Evolutionary conservation across 2,329 filamentous ascomycete species (phyloP), one percentile per base, ranked within the genome.

Genomic region (Pezicula radicicola): DNA sequence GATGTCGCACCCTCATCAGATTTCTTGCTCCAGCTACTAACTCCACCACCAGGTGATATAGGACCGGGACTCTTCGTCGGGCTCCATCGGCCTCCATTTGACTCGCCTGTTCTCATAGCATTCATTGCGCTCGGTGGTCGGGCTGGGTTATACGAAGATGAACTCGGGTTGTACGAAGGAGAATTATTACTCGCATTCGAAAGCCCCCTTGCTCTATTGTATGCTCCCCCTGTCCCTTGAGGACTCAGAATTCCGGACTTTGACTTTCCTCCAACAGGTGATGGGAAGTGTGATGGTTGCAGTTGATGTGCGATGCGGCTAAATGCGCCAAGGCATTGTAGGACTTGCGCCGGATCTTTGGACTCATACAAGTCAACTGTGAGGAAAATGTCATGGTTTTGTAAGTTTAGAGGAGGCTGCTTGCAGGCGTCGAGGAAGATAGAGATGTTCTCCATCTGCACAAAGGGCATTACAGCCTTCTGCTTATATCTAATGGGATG

Each of bases 371-470:
- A 79, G 72, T 99, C 94, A 68, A 99, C 93, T 5, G 94, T 99
- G 55, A 97, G 84, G 73, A 99, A 99, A 60, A 92, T 85, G 71
- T 99, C 94, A 75, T 99, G 94, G 43, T 92, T 86, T 52, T 90
- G 91, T 54, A 99, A 84, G 70, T 86, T 92, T 48, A 99, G 76
- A 0, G 94, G 94, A 25, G 89, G 83, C 47, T 82, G 76, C 71
- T 96, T 89, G 75, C 92, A 96, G 54, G 91, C 91, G 65, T 83
- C 85, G 49, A 99, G 83, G 72, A 97, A 99, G 67, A 96, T 90
- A 4, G 92, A 95, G 66, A 99, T 97, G 69, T 99, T 99, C 71
- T 99, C 94, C 92, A 97, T 97, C 72, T 99, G 94, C 39, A 97
- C 93, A 68, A 99, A 99, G 0, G 94, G 94, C 93, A 97, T 97